Evolutionary conservation across 495 filamentous ascomycete species (phyloP), one percentile per base, ranked within the genome.

Genomic region (Xylaria sp.): DNA sequence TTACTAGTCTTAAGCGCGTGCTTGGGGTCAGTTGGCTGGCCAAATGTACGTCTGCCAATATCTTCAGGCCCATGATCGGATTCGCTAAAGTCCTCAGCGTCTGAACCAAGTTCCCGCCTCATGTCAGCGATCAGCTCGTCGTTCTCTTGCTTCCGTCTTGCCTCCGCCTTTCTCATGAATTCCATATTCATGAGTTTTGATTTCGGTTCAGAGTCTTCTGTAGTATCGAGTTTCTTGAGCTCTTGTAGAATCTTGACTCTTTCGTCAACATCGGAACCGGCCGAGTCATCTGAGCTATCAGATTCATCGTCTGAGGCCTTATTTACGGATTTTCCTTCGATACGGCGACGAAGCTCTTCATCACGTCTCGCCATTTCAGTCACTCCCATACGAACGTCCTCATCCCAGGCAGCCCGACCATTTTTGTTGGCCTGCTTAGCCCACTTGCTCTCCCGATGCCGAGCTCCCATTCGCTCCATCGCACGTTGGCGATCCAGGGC

Each of bases 371-470:
- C 93, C 87, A 95, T 91, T 72, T 98, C 95, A 3, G 86, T 87
- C 40, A 97, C 87, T 41, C 91, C 92, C 58, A 89, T 82, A 52
- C 91, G 88, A 46, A 92, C 93, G 74, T 95, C 90, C 48, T 93
- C 92, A 73, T 97, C 93, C 93, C 93, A 96, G 6, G 89, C 88
- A 21, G 89, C 90, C 52, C 92, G 89, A 9, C 92, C 91, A 55
- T 88, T 92, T 70, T 93, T 87, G 77, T 95, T 96, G 71, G 94
- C 84, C 64, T 89, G 89, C 84, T 97, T 98, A 14, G 95, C 95
- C 94, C 95, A 99, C 74, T 93, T 97, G 82, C 94, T 97, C 44
- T 97, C 93, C 66, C 90, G 86, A 80, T 98, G 95, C 71, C 93
- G 92, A 15, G 90, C 88, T 33, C 94, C 92, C 91, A 99, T 97